phyloP scores from a whole-genome alignment of 192 early-diverging fungal species.

The Helicostylum pulchrum region DNA sequence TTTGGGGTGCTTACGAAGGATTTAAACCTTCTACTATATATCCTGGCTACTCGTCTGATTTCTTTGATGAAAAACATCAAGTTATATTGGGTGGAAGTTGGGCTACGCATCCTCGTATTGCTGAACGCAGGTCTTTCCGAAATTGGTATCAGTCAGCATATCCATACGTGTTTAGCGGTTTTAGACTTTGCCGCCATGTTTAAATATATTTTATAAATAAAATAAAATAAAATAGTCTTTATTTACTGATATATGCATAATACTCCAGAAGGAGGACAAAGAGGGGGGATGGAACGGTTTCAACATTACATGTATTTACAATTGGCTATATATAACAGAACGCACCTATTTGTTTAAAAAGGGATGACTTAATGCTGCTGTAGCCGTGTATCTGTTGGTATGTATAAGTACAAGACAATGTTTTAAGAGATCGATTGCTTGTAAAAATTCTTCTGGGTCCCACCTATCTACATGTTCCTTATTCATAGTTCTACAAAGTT shows the following conservation, averaged over 20 bases:
- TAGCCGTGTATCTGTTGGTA: slow-evolving; percentile 65
- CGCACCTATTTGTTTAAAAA: slow-evolving; percentile 43
- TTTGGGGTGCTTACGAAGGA: slow-evolving; percentile 55
- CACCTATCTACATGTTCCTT: slow-evolving; percentile 29
- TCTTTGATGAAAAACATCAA: slow-evolving; percentile 86
- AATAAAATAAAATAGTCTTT: no score
- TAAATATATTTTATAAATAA: no score
- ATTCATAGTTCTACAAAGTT: slow-evolving; percentile 43
- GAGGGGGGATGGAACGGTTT: no score
- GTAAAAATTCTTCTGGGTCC: slow-evolving; percentile 38
- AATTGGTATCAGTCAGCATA: slow-evolving; percentile 94
- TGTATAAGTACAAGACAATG: slow-evolving; percentile 59
- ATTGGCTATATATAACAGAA: no score
- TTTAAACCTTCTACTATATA: slow-evolving; percentile 68
- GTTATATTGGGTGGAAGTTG: slow-evolving; percentile 82
- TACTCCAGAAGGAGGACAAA: no score
- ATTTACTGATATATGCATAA: no score
- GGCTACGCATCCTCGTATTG: slow-evolving; percentile 81
- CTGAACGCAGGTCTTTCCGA: slow-evolving; percentile 65
- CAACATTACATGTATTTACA: no score
- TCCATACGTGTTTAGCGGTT: slow-evolving; percentile 78
- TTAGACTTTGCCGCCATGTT: slow-evolving; percentile 44
- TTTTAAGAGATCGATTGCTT: slow-evolving; percentile 62
- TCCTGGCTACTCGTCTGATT: slow-evolving; percentile 88
- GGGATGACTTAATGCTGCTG: slow-evolving; percentile 72